Percentiles rank a stretch among this genome's conserved stretches.
Conservation (phyloP, 768 basidiomycete genomes). For the Leucocoprinus sp. region DNA sequence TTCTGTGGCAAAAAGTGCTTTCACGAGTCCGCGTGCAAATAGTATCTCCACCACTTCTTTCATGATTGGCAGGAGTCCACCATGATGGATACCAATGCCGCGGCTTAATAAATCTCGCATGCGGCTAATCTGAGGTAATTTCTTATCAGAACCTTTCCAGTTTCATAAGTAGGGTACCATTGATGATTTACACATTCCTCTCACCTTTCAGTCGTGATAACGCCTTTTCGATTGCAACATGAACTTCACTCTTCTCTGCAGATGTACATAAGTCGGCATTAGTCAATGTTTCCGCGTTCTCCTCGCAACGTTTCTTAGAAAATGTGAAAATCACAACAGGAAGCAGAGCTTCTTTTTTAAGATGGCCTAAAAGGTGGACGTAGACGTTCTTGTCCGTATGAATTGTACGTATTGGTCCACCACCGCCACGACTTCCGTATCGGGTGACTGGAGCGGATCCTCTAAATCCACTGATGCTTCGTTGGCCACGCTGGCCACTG, state of each 20-base stretch:
- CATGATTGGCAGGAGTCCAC: slow-evolving; percentile 90
- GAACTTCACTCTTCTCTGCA: slow-evolving; percentile 94
- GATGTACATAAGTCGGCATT: slow-evolving; percentile 84
- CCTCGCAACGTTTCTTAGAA: slow-evolving; percentile 95
- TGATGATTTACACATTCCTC: slow-evolving; percentile 9
- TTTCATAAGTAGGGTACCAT: slow-evolving; percentile 7
- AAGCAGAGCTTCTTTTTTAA: slow-evolving; percentile 79
- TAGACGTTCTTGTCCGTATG: slow-evolving; percentile 88
- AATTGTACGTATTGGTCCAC: slow-evolving; percentile 40
- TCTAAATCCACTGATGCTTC: slow-evolving; percentile 29
- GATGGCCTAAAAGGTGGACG: slow-evolving; percentile 80
- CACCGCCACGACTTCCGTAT: slow-evolving; percentile 39
- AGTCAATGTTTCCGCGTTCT: slow-evolving; percentile 84
- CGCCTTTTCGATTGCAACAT: slow-evolving; percentile 89
- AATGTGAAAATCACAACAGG: slow-evolving; percentile 97
- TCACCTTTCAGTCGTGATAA: slow-evolving; percentile 84
- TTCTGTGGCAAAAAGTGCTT: slow-evolving; percentile 95
- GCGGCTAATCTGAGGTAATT: slow-evolving; percentile 83
- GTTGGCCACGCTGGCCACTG: slow-evolving; percentile 36
- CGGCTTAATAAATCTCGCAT: slow-evolving; percentile 87
- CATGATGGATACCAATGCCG: slow-evolving; percentile 97
- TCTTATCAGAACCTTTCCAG: slow-evolving; percentile 73
- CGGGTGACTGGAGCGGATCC: slow-evolving; percentile 24
- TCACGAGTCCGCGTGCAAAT: slow-evolving; percentile 92
- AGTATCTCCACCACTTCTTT: slow-evolving; percentile 98